A percentile compares a stretch with the other conserved stretches of the same genome.
These are phyloP conservation scores for Tilletia horrida DNA, from an alignment of 1,284 basidiomycete species.

Conservation along the genomic window DNA sequence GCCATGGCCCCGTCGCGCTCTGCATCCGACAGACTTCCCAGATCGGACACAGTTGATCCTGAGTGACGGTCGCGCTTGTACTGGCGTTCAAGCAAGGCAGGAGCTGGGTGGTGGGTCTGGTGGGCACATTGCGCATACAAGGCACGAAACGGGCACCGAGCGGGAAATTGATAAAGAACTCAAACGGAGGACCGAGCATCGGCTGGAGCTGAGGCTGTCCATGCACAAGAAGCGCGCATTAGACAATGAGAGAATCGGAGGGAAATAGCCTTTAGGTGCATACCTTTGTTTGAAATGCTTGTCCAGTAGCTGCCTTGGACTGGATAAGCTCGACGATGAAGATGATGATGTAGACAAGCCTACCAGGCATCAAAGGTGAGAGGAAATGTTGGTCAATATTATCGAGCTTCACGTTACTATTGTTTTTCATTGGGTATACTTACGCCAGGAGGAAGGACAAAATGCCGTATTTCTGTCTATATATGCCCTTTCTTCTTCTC, in stretches of 20 bases:
- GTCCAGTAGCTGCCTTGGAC: slow-evolving; percentile 46
- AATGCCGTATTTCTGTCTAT: slow-evolving; percentile 8
- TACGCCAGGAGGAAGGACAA: not conserved
- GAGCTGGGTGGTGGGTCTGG: slow-evolving; percentile 58
- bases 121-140: slow-evolving; percentile 68
- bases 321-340: slow-evolving; percentile 52
- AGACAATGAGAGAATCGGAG: not conserved
- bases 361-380: slow-evolving; percentile 18
- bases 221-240: not conserved
- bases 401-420: too few relatives aligned
- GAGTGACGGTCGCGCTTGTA: slow-evolving; percentile 46
- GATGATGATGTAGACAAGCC: slow-evolving; percentile 62
- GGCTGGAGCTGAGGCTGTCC: slow-evolving; percentile 75
- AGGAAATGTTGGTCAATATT: too few relatives aligned
- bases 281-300: slow-evolving; percentile 47
- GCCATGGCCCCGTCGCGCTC: slow-evolving; percentile 67
- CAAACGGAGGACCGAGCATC: slow-evolving; percentile 84
- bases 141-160: slow-evolving; percentile 79
- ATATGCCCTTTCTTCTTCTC: not conserved
- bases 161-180: slow-evolving; percentile 72
- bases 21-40: slow-evolving; percentile 78
- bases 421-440: too few relatives aligned
- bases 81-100: slow-evolving; percentile 63
- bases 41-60: slow-evolving; percentile 66
- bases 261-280: not conserved